Base-by-base conservation (phyloP, 1,139 yeast species). In the Pichia sp. region DNA sequence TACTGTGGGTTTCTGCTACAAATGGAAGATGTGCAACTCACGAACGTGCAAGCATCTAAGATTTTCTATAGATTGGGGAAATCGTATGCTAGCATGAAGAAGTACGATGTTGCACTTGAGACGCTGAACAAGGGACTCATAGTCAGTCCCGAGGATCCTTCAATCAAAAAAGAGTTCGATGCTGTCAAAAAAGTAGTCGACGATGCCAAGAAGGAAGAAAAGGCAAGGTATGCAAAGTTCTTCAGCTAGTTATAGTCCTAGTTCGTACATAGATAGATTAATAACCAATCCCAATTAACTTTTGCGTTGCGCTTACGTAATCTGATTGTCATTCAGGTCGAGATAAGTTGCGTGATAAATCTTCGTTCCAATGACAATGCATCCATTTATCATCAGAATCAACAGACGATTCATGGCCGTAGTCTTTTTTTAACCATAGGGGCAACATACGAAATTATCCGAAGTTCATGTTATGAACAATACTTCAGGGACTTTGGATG, bases 1-100 rank as follows among this genome's bases (percentile, higher is more conserved):
- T 86, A 80, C 64, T 75, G 84, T 4, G 72, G 77, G 0, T 85
- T 73, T 62, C 65, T 85, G 30, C 64, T 87, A 29, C 92, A 84
- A 33, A 70, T 79, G 72, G 74, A 64, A 3, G 58, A 58, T 24
- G 63, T 62, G 29, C 55, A 55, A 46, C 64, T 72, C 51, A 59
- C 70, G 50, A 49, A 62, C 17, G 43, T 73, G 49, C 92, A 86
- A 54, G 70, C 68, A 58, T 85, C 89, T 1, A 87, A 87, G 67
- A 84, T 84, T 0, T 73, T 75, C 56, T 87, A 76, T 65, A 76
- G 95, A 68, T 50, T 67, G 10, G 92, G 88, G 0, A 71, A 75
- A 51, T 78, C 86, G 1, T 70, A 74, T 42, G 58, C 69, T 1
- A 74, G 73, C 5, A 63, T 76, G 57, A 78, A 74, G 31, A 77